Percentiles rank a stretch among this genome's conserved stretches.
These are phyloP conservation scores for Penicillium cosmopolitanum DNA, from an alignment of 495 filamentous ascomycete species.

Conservation along the genomic window DNA sequence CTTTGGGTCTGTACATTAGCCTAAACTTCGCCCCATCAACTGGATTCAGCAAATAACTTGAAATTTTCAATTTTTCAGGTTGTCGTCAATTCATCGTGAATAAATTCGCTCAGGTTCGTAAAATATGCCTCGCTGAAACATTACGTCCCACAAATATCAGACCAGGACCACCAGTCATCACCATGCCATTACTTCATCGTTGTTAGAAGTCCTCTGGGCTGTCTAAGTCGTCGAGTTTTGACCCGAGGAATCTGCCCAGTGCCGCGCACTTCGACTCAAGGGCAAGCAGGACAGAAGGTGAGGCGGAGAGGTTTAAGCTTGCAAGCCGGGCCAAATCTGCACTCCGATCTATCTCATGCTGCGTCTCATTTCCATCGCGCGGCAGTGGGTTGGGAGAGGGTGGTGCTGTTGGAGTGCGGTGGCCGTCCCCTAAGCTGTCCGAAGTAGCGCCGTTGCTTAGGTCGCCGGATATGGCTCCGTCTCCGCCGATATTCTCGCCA, in stretches of 20 bases:
- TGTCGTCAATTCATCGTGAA: slow-evolving; percentile 7
- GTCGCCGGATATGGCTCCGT: slow-evolving; percentile 2
- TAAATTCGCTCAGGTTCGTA: slow-evolving; percentile 6
- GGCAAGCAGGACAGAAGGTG: slow-evolving; percentile 45
- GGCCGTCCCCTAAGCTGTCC: slow-evolving; percentile 22
- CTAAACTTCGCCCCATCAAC: too few species aligned
- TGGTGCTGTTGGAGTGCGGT: slow-evolving; percentile 14
- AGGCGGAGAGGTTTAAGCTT: slow-evolving; percentile 47
- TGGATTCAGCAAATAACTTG: not conserved
- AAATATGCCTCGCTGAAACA: slow-evolving; percentile 8
- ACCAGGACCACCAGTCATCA: not conserved
- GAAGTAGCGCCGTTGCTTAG: slow-evolving; percentile 19
- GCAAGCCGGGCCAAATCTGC: slow-evolving; percentile 45
- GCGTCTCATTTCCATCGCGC: slow-evolving; percentile 36
- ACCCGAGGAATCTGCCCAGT: slow-evolving; percentile 44
- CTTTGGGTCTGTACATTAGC: too few species aligned
- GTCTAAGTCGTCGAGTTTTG: slow-evolving; percentile 48
- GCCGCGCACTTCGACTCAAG: slow-evolving; percentile 53
- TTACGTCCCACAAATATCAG: not conserved
- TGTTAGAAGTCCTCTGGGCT: slow-evolving; percentile 51
- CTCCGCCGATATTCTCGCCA: slow-evolving; percentile 9
- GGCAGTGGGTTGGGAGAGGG: slow-evolving; percentile 16
- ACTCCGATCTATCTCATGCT: slow-evolving; percentile 48
- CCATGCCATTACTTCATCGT: not conserved
- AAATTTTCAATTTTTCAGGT: not conserved